Evolutionary conservation across 495 filamentous ascomycete genomes (phyloP), one percentile per base, ranked within the genome.

Genomic region (Talaromyces ruber): DNA sequence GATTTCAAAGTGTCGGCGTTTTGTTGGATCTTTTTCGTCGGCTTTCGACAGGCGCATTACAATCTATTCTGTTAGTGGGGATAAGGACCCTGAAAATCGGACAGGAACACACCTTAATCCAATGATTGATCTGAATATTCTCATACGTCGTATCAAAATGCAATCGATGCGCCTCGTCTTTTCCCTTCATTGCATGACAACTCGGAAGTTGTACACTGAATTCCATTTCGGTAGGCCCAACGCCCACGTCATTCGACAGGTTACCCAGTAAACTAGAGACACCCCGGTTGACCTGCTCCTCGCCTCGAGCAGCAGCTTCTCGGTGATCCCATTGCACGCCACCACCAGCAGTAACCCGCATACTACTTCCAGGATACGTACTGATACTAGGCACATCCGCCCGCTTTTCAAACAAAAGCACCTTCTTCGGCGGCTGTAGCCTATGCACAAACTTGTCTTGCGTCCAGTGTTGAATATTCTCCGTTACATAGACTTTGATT

Each of bases 101-200:
- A 21, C 16, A 32, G 12, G 29, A 22, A 65, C 81, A 56, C 84
- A 95, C 94, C 86, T 98, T 98, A 68, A 98, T 97, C 94, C 95
- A 98, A 70, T 98, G 94, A 67, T 93, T 92, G 54, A 98, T 93
- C 68, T 96, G 91, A 47, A 96, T 96, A 61, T 96, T 94, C 72
- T 90, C 88, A 80, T 93, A 98, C 16, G 94, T 97, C 55, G 92
- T 97, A 66, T 98, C 93, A 63, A 94, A 96, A 71, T 96, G 90
- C 55, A 98, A 73, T 60, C 86, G 84, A 43, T 90, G 79, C 29
- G 69, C 68, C 69, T 88, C 88, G 64, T 95, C 91, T 57, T 88
- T 87, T 29, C 88, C 86, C 65, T 72, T 81, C 89, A 96, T 96
- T 66, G 84, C 84, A 63, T 91, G 87, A 68, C 94, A 98, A 45